Evolutionary conservation across 345 rosid genomes (phyloP), one percentile per base, ranked within the genome.

Genomic region (Corchorus capsularis): DNA sequence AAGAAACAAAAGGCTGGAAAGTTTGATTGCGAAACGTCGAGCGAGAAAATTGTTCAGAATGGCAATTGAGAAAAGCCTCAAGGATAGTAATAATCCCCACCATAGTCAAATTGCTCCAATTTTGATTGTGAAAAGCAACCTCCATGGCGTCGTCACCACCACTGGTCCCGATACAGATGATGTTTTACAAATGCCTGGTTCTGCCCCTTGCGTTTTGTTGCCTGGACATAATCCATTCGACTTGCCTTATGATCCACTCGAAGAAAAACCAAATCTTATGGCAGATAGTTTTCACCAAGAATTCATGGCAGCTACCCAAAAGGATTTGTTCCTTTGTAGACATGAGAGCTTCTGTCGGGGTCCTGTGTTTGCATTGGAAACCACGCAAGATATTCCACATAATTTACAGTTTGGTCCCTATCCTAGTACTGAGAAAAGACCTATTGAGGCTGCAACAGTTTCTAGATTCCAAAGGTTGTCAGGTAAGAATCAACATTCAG

Each of bases 161-260:
- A 71, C 71, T 54, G 63, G 61, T 62, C 71, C 69, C 3, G 82
- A 83, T 19, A 68, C 54, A 27, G 82, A 85, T 60, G 82, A 85
- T 60, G 87, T 78, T 16, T 61, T 79, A 22, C 73, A 81, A 57
- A 69, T 87, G 56, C 98, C 98, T 19, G 89, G 94, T 60, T 93
- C 99, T 49, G 99, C 99, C 12, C 99, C 99, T 79, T 91, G 97
- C 0, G 60, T 90, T 71, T 27, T 93, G 79, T 72, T 89, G 72
- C 94, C 92, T 22, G 71, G 70, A 34, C 76, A 87, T 73, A 92
- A 92, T 74, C 97, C 98, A 0, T 93, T 93, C 57, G 98, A 96
- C 76, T 87, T 93, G 72, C 98, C 98, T 5, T 92, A 92, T 8
- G 98, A 91, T 13, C 92, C 93, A 15, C 74, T 35, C 0, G 99